A percentile compares a stretch with the other conserved stretches of the same genome.
These are phyloP conservation scores for Camelina sativa DNA, from an alignment of 345 rosid species.

Conservation along the genomic window DNA sequence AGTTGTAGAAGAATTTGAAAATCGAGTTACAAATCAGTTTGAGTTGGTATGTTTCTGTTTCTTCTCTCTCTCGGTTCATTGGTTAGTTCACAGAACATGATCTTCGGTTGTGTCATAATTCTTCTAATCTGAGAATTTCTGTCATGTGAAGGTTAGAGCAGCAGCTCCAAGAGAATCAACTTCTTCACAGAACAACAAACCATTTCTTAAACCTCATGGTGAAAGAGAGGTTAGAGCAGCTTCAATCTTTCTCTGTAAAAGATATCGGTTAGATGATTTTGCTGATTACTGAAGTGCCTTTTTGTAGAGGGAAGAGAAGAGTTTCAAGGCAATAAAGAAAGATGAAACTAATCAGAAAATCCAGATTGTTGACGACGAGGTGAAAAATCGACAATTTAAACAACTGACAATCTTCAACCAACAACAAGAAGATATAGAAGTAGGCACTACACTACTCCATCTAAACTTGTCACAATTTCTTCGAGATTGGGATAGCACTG, in stretches of 20 bases:
- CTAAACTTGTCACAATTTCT: slow-evolving; percentile 8
- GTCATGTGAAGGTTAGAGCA: slow-evolving; percentile 54
- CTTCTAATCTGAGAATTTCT: slow-evolving; percentile 30
- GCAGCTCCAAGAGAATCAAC: slow-evolving; percentile 50
- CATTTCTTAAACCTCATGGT: slow-evolving; percentile 48
- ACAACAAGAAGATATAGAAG: slow-evolving; percentile 78
- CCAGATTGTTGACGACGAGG: slow-evolving; percentile 54
- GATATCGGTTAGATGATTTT: not conserved
- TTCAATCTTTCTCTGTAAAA: slow-evolving; percentile 19
- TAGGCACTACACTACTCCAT: slow-evolving; percentile 33
- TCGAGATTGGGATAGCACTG: slow-evolving; percentile 2
- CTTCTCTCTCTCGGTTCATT: slow-evolving; percentile 20
- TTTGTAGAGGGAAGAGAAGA: slow-evolving; percentile 66
- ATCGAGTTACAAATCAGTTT: slow-evolving; percentile 69
- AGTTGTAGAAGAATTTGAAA: slow-evolving; percentile 86
- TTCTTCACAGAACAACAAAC: slow-evolving; percentile 55
- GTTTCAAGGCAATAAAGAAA: slow-evolving; percentile 50
- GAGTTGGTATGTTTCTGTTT: slow-evolving; percentile 57
- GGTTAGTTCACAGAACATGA: slow-evolving; percentile 23
- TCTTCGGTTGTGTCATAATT: not conserved
- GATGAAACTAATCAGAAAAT: slow-evolving; percentile 53
- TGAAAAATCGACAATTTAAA: slow-evolving; percentile 51
- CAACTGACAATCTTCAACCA: slow-evolving; percentile 67
- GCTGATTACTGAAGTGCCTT: slow-evolving; percentile 28
- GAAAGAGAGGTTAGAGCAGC: slow-evolving; percentile 60